Conservation (phyloP, 106 monocot genomes). For the Amphibolis antarctica region DNA sequence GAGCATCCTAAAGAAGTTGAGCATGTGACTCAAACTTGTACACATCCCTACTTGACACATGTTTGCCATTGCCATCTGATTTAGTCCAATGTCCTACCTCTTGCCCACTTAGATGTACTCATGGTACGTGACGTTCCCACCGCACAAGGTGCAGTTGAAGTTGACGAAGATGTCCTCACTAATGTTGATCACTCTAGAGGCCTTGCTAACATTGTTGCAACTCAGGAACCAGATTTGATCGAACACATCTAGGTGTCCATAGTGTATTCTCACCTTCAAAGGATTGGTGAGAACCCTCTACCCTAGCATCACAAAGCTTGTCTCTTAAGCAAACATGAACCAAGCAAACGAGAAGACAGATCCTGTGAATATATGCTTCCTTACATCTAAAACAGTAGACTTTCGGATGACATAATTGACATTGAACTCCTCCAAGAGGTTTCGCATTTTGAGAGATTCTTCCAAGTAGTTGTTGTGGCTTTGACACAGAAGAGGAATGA, state of each 20-base stretch:
- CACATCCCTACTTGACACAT: constrained; percentile 72
- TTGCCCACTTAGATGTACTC: constrained; percentile 59
- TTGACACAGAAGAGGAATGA: too few relatives aligned
- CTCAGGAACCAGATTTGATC: constrained; percentile 71
- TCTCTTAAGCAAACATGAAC: constrained; percentile 93
- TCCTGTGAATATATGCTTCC: constrained; percentile 88
- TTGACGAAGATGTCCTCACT: constrained; percentile 94
- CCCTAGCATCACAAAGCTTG: constrained; percentile 81
- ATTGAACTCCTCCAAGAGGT: constrained; percentile 70
- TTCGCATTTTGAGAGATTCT: constrained; percentile 90
- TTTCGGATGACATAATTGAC: constrained; percentile 55
- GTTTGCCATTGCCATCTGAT: constrained; percentile 49
- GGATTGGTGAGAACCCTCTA: constrained; percentile 81
- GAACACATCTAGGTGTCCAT: constrained; percentile 92
- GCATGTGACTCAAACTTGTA: constrained; percentile 77
- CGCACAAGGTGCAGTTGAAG: constrained; percentile 76
- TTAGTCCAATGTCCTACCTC: constrained; percentile 64
- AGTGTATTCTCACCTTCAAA: constrained; percentile 82
- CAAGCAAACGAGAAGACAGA: constrained; percentile 87
- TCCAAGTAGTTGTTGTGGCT: constrained; percentile 97
- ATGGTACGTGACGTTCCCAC: constrained; percentile 74
- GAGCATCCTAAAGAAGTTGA: too few relatives aligned
- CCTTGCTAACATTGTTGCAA: constrained; percentile 73
- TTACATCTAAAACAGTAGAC: constrained; percentile 72
- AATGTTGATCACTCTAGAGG: too few relatives aligned